Percentiles rank a stretch among this genome's conserved stretches.
Evolutionary conservation across 208 protist species (phyloP).

Genomic region (Blastocrithidia nonstop): DNA sequence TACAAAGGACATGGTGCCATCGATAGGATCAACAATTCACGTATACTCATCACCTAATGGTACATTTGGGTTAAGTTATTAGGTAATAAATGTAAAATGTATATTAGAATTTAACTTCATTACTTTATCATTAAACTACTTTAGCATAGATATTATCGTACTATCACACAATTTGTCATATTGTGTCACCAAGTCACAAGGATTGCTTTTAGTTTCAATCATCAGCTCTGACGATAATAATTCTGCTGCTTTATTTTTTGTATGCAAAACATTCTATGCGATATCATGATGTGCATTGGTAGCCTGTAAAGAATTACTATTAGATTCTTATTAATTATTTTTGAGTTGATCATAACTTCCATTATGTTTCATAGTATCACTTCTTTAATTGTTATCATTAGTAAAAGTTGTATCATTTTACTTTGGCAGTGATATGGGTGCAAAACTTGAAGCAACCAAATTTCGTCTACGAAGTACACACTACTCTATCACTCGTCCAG

Average conservation of each 20-base stretch:
- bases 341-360: too few species aligned
- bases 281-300: neutral
- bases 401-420: too few species aligned
- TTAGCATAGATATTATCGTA: conserved; percentile 13
- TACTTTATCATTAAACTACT: conserved; percentile 14
- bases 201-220: conserved; percentile 10
- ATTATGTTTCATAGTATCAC: too few species aligned
- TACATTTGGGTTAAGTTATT: conserved; percentile 20
- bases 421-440: too few species aligned
- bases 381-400: too few species aligned
- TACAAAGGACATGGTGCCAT: conserved; percentile 62
- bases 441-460: too few species aligned
- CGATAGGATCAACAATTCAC: conserved; percentile 72
- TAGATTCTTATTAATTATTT: too few species aligned
- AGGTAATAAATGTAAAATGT: conserved; percentile 22
- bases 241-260: neutral
- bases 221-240: conserved; percentile 3
- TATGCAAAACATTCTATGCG: too few species aligned
- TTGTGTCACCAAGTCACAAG: conserved; percentile 33
- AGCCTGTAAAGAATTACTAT: neutral
- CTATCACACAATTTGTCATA: conserved; percentile 33
- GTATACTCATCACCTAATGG: conserved; percentile 29
- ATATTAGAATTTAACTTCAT: conserved; percentile 11
- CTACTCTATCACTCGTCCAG: too few species aligned
- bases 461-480: too few species aligned